phyloP scores from a whole-genome alignment of 179 eudicot genomes.

The Beta corolliflora region DNA sequence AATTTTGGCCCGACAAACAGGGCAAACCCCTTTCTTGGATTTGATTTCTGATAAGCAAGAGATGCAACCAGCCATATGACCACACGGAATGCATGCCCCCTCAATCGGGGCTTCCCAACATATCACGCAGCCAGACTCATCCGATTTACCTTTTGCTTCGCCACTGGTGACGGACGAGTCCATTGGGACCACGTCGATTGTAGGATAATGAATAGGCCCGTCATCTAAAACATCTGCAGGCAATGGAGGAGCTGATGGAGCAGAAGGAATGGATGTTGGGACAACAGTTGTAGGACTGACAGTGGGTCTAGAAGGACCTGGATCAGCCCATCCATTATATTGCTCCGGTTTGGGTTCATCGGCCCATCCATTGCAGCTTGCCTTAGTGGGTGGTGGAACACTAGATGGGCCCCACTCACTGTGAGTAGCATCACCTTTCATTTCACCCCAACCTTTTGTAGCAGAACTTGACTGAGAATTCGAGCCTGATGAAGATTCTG shows the following conservation, averaged over 20 bases:
- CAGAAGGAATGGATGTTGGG: slow-evolving; percentile 29
- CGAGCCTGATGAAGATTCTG: slow-evolving; percentile 7
- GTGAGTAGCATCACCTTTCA: slow-evolving; percentile 12
- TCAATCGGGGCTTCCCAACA: slow-evolving; percentile 87
- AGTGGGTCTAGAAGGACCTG: slow-evolving; percentile 24
- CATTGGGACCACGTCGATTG: slow-evolving; percentile 49
- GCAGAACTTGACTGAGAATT: slow-evolving; percentile 32
- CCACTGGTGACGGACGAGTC: slow-evolving; percentile 29
- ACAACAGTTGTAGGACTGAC: slow-evolving; percentile 12
- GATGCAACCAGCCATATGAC: slow-evolving; percentile 99
- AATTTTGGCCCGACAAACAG: slow-evolving; percentile 84
- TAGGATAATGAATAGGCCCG: slow-evolving; percentile 71
- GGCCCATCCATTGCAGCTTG: slow-evolving; percentile 43
- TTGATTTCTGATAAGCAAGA: slow-evolving; percentile 76
- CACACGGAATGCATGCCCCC: slow-evolving; percentile 97
- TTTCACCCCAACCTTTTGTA: slow-evolving; percentile 37
- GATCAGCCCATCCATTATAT: slow-evolving; percentile 39
- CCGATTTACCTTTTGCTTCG: slow-evolving; percentile 34
- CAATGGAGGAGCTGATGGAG: slow-evolving; percentile 66
- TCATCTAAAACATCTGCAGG: slow-evolving; percentile 35
- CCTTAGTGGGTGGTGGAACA: slow-evolving; percentile 29
- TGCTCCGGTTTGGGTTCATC: slow-evolving; percentile 32
- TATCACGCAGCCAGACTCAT: slow-evolving; percentile 60
- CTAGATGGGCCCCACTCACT: slow-evolving; percentile 31
- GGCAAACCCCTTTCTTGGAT: slow-evolving; percentile 76